phyloP scores from a whole-genome alignment of 2,329 filamentous ascomycete genomes.

The Pestalotiopsis fici region DNA sequence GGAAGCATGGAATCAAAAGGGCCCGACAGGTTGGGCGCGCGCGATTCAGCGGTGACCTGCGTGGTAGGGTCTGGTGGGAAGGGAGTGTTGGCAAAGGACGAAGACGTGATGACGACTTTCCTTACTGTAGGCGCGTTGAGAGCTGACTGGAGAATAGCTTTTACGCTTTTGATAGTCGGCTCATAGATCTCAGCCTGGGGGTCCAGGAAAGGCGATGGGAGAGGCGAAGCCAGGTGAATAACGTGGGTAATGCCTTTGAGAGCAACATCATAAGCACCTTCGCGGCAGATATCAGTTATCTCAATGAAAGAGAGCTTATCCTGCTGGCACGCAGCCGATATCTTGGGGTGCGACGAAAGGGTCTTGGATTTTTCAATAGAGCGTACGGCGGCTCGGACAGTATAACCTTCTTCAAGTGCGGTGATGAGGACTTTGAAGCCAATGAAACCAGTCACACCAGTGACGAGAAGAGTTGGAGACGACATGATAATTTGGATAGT shows the following conservation, averaged over 20 bases:
- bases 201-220: conserved; percentile 28
- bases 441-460: conserved; percentile 31
- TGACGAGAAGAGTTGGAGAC: conserved; percentile 22
- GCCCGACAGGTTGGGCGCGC: conserved; percentile 11
- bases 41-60: conserved; percentile 8
- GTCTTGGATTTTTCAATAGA: conserved; percentile 10
- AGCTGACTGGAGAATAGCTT: conserved; percentile 37
- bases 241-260: conserved; percentile 38
- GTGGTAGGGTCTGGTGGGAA: conserved; percentile 9
- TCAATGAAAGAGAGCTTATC: conserved; percentile 24
- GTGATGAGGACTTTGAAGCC: conserved; percentile 27
- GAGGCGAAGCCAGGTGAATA: conserved; percentile 31
- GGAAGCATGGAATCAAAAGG: conserved; percentile 12
- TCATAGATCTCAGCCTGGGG: conserved; percentile 14
- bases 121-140: conserved; percentile 31
- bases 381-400: conserved; percentile 30
- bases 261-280: conserved; percentile 40
- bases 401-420: conserved; percentile 24
- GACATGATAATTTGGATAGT: not conserved
- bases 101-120: conserved; percentile 44
- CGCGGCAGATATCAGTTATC: conserved; percentile 36
- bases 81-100: conserved; percentile 18
- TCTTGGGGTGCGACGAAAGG: not conserved
- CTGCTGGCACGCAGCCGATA: conserved; percentile 6
- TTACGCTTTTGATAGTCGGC: conserved; percentile 36